Evolutionary conservation across 2,329 filamentous ascomycete species (phyloP).

Genomic region (Aureobasidium sp.): DNA sequence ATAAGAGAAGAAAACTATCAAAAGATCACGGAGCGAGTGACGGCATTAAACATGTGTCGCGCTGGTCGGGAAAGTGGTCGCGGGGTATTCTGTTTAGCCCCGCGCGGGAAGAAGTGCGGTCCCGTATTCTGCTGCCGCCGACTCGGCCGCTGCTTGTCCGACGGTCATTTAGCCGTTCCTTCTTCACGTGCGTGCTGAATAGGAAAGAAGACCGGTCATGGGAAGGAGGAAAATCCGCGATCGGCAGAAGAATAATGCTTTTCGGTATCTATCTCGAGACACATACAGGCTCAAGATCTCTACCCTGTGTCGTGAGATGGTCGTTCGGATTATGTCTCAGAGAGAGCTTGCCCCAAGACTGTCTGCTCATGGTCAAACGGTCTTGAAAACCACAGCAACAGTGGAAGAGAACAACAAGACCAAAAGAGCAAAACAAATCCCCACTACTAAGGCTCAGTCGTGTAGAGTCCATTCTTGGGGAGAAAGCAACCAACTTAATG

Average conservation of each 20-base stretch:
- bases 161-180: neutral
- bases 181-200: neutral
- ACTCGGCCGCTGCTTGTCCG: slow-evolving; percentile 3
- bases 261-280: neutral
- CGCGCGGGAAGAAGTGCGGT: neutral
- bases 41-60: neutral
- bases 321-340: too few relatives aligned
- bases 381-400: too few relatives aligned
- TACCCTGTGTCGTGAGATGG: too few relatives aligned
- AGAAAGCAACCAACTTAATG: neutral
- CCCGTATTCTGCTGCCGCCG: neutral
- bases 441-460: neutral
- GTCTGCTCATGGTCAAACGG: too few relatives aligned
- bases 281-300: too few relatives aligned
- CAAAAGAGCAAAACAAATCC: neutral
- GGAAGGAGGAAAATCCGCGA: too few relatives aligned
- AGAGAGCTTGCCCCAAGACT: too few relatives aligned
- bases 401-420: neutral
- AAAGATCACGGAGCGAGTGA: slow-evolving; percentile 2
- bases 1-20: neutral
- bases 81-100: slow-evolving; percentile 3
- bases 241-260: too few relatives aligned
- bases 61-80: slow-evolving; percentile 6
- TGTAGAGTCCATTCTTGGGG: neutral
- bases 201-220: neutral